These are phyloP conservation scores for Glonium stellatum DNA, from an alignment of 495 filamentous ascomycete species.

Conservation along the genomic window DNA sequence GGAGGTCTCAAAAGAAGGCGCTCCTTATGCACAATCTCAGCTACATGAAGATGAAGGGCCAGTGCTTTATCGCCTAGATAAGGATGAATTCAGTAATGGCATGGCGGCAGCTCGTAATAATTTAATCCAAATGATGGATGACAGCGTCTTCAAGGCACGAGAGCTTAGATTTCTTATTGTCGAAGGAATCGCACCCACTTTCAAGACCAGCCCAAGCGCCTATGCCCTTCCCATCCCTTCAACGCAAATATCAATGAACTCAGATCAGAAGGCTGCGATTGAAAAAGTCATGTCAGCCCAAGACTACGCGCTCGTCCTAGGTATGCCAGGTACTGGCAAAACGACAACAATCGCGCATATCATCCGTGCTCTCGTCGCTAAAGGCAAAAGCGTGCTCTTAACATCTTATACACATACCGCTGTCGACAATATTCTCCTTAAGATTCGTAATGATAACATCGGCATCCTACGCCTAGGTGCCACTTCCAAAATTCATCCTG, in stretches of 20 bases:
- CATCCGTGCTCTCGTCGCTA: conserved; percentile 79
- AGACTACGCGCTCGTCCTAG: conserved; percentile 90
- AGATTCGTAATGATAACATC: conserved; percentile 72
- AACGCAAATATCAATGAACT: conserved; percentile 59
- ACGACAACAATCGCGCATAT: conserved; percentile 97
- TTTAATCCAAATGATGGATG: conserved; percentile 82
- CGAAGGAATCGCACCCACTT: conserved; percentile 61
- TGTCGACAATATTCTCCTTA: conserved; percentile 94
- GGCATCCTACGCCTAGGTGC: conserved; percentile 78
- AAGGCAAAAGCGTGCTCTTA: conserved; percentile 85
- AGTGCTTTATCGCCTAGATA: conserved; percentile 78
- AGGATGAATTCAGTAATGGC: conserved; percentile 96
- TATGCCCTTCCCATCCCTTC: conserved; percentile 46
- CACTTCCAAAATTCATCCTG: conserved; percentile 73
- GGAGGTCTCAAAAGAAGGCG: conserved; percentile 61
- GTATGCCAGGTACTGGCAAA: conserved; percentile 97
- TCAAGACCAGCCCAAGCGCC: conserved; percentile 57
- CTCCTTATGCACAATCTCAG: conserved; percentile 27
- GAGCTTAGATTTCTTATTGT: conserved; percentile 73
- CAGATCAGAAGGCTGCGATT: conserved; percentile 79
- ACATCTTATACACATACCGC: conserved; percentile 96
- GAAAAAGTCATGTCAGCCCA: conserved; percentile 90
- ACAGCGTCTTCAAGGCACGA: conserved; percentile 62
- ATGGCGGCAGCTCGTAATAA: conserved; percentile 95
- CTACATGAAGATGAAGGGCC: conserved; percentile 47